Evolutionary conservation across 164 flowering plant genomes (phyloP).

Genomic region (Liriodendron chinense): DNA sequence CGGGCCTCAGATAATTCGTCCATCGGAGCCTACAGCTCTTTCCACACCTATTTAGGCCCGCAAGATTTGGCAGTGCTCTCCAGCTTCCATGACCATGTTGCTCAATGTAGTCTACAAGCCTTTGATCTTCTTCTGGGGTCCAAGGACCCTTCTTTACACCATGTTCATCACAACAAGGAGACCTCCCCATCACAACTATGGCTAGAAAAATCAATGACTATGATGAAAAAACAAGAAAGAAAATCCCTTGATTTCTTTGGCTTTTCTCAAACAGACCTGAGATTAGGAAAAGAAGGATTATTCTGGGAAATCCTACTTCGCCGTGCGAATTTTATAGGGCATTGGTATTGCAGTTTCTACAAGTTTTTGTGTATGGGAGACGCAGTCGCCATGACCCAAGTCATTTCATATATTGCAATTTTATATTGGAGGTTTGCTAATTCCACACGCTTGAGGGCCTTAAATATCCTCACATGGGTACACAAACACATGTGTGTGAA

Average conservation of each 20-base stretch:
- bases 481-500: too few relatives aligned
- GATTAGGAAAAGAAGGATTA: not conserved
- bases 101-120: slow-evolving; percentile 70
- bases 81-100: slow-evolving; percentile 79
- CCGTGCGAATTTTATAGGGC: not conserved
- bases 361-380: slow-evolving; percentile 5
- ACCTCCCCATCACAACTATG: slow-evolving; percentile 59
- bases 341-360: not conserved
- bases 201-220: not conserved
- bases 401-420: not conserved
- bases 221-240: not conserved
- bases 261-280: not conserved
- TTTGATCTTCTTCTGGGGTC: slow-evolving; percentile 87
- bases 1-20: slow-evolving; percentile 73
- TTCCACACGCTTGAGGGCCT: too few relatives aligned
- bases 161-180: slow-evolving; percentile 82
- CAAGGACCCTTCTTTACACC: slow-evolving; percentile 91
- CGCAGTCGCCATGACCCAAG: not conserved
- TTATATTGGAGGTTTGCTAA: too few relatives aligned
- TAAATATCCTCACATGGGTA: too few relatives aligned
- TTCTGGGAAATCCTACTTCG: not conserved
- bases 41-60: slow-evolving; percentile 74
- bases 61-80: slow-evolving; percentile 86
- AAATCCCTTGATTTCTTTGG: not conserved
- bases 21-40: slow-evolving; percentile 77